Percentiles rank a stretch among this genome's conserved stretches.
Evolutionary conservation across 73 alveolate species (phyloP).

Genomic region (Tetrahymena malaccensis): DNA sequence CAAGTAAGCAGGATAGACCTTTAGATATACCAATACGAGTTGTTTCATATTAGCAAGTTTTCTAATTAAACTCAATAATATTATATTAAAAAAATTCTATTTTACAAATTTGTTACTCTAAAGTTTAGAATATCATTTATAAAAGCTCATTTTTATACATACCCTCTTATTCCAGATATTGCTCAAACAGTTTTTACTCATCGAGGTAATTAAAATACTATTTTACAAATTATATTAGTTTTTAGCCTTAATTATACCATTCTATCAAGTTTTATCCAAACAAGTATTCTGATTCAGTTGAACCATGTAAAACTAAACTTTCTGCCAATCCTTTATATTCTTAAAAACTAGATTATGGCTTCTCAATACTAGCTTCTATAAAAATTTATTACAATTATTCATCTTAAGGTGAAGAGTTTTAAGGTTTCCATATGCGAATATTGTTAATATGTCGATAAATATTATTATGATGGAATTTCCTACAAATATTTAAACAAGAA

Average conservation of each 20-base stretch:
- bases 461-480: background rate
- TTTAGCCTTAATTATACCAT: background rate
- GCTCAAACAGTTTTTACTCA: background rate
- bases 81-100: background rate
- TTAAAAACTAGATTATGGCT: background rate
- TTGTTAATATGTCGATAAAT: background rate
- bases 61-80: background rate
- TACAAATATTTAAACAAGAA: background rate
- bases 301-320: background rate
- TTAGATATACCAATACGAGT: background rate
- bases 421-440: background rate
- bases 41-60: background rate
- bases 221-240: background rate
- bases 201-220: background rate
- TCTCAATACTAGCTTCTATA: background rate
- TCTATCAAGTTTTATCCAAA: background rate
- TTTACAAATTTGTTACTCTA: background rate
- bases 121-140: background rate
- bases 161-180: background rate
- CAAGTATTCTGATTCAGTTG: background rate
- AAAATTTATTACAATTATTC: background rate
- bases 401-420: background rate
- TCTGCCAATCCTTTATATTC: background rate
- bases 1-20: background rate
- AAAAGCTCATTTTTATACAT: background rate